Base-by-base conservation (phyloP, 148 eudicot genomes). In the Nyssa sinensis region DNA sequence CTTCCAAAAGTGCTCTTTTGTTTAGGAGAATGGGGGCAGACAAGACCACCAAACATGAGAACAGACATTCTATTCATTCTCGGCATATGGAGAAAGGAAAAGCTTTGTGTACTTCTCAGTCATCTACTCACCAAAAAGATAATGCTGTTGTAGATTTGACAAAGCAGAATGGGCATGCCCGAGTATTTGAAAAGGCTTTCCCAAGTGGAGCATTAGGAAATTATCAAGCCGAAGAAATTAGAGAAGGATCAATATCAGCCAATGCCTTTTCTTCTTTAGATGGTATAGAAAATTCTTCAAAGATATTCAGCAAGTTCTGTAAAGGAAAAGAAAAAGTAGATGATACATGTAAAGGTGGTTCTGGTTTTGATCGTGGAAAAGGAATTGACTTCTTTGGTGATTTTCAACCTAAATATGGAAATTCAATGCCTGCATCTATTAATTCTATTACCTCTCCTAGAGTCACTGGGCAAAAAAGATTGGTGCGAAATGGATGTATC, bases 401-500 rank as follows among this genome's bases (percentile, higher is more conserved):
- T 33, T 51, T 76, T 74, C 84, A 72, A 51, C 80, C 69, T 70
- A 64, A 71, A 62, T 41, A 71, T 74, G 79, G 74, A 41, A 78
- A 74, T 44, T 53, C 58, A 64, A 73, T 35, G 63, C 70, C 86
- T 41, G 6, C 70, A 64, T 74, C 89, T 51, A 69, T 69, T 67
- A 74, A 61, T 62, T 44, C 82, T 71, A 68, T 31, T 28, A 70
- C 69, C 47, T 72, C 76, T 34, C 82, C 87, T 44, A 83, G 75
- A 74, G 63, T 69, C 21, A 62, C 32, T 70, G 75, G 76, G 71
- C 84, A 75, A 63, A 90, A 81, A 80, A 90, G 84, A 72, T 81
- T 90, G 87, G 98, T 94, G 32, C 76, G 89, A 28, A 90, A 89
- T 86, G 97, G 98, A 75, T 87, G 88, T 77, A 90, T 88, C 71